phyloP scores from a whole-genome alignment of 2,329 filamentous ascomycete genomes.

The Escovopsis sp. region DNA sequence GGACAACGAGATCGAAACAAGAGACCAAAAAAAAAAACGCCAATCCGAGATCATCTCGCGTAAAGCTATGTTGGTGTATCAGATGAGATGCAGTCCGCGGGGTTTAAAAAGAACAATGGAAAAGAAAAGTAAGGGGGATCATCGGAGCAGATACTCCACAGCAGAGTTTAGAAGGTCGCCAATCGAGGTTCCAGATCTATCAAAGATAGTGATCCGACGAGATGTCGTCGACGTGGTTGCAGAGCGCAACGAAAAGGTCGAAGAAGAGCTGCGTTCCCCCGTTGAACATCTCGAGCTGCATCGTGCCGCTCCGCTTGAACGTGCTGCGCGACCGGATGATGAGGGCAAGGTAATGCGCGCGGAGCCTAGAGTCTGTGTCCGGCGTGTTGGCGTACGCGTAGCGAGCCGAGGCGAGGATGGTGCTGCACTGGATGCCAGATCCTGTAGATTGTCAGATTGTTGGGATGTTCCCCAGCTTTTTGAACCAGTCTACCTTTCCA shows the following conservation, averaged over 20 bases:
- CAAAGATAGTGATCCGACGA: conserved; percentile 21
- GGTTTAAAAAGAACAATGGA: no score
- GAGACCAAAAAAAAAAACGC: no score
- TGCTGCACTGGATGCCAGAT: conserved; percentile 69
- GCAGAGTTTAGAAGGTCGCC: no score
- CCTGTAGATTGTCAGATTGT: conserved; percentile 24
- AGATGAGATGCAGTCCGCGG: no score
- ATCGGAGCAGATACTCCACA: no score
- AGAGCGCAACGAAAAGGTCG: conserved; percentile 83
- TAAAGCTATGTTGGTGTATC: no score
- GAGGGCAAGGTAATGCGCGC: conserved; percentile 81
- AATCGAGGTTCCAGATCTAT: no score
- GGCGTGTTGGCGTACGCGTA: conserved; percentile 84
- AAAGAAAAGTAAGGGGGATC: no score
- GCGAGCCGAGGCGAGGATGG: conserved; percentile 73
- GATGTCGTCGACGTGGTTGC: conserved; percentile 72
- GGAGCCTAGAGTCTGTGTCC: conserved; percentile 77
- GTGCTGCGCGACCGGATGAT: conserved; percentile 79
- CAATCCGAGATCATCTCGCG: no score
- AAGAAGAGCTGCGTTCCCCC: conserved; percentile 78
- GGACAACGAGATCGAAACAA: no score
- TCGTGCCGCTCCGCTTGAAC: conserved; percentile 86
- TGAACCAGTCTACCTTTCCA: no score
- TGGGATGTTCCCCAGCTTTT: no score
- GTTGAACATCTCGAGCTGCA: conserved; percentile 88